Percentiles rank a stretch among this genome's conserved stretches.
Conservation (phyloP, 164 flowering plant species). For the Taxillus chinensis region DNA sequence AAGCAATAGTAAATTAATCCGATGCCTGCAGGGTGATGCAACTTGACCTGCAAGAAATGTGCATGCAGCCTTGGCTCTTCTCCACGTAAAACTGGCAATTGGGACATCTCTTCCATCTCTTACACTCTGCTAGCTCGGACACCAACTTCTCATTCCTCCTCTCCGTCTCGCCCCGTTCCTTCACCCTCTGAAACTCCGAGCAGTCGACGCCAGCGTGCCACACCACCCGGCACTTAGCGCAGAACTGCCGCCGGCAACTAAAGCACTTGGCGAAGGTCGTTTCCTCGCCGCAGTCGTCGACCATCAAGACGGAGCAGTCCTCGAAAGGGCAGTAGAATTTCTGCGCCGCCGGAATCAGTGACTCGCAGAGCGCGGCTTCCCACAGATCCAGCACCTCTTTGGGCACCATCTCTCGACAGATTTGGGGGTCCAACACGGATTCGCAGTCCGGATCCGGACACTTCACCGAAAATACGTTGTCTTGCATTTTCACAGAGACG, state of each 20-base stretch:
- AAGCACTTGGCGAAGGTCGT: conserved; percentile 25
- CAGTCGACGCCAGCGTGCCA: conserved; percentile 30
- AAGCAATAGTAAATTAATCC: no score
- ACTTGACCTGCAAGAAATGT: conserved; percentile 40
- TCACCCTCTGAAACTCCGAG: conserved; percentile 16
- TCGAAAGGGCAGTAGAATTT: conserved; percentile 23
- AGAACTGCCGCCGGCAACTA: conserved; percentile 27
- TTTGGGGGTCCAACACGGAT: conserved; percentile 12
- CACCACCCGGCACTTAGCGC: conserved; percentile 29
- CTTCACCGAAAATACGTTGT: conserved; percentile 5
- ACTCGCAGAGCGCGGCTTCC: conserved; percentile 22
- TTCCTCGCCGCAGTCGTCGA: conserved; percentile 13
- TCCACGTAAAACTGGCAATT: conserved; percentile 38
- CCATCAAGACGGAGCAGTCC: conserved; percentile 21
- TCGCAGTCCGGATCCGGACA: conserved; percentile 25
- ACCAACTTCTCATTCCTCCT: conserved; percentile 24
- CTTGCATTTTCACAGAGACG: conserved; percentile 20
- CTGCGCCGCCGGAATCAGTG: conserved; percentile 5
- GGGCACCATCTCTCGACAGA: conserved; percentile 16
- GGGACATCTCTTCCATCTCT: conserved; percentile 43
- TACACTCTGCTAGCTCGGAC: conserved; percentile 26
- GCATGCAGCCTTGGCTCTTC: conserved; percentile 24
- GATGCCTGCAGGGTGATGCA: neutral
- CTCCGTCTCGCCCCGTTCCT: neutral
- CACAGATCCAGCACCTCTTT: conserved; percentile 20